These are phyloP conservation scores for Wolfiporia cocos DNA, from an alignment of 1,284 basidiomycete species.

Conservation along the genomic window DNA sequence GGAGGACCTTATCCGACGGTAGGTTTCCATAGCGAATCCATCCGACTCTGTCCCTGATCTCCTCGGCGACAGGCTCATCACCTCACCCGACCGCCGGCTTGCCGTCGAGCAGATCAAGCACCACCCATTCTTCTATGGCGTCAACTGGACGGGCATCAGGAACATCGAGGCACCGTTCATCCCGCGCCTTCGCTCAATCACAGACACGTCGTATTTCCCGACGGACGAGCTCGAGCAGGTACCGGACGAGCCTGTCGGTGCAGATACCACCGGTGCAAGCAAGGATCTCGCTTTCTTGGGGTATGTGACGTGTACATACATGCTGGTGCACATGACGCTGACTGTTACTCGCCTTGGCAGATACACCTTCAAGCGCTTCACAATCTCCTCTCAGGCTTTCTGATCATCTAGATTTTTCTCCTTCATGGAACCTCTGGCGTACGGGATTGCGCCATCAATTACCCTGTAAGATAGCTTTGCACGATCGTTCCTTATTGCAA, in stretches of 20 bases:
- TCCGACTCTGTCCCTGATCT: slow-evolving; percentile 1
- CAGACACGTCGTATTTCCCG: slow-evolving; percentile 96
- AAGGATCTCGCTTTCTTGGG: slow-evolving; percentile 93
- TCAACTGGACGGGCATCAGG: slow-evolving; percentile 89
- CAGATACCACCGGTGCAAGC: slow-evolving; percentile 70
- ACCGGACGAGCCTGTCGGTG: slow-evolving; percentile 64
- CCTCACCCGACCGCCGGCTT: slow-evolving; percentile 75
- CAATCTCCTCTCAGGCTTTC: slow-evolving; percentile 32
- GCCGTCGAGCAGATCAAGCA: slow-evolving; percentile 86
- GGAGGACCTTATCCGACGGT: slow-evolving; percentile 87
- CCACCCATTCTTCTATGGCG: slow-evolving; percentile 96
- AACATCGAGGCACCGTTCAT: slow-evolving; percentile 96
- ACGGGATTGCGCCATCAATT: background rate
- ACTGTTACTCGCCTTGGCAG: slow-evolving; percentile 29
- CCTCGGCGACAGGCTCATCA: slow-evolving; percentile 70
- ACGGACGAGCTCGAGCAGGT: slow-evolving; percentile 92
- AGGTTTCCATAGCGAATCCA: slow-evolving; percentile 14
- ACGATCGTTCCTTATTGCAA: slow-evolving; percentile 6
- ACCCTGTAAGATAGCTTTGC: slow-evolving; percentile 6
- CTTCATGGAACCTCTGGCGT: slow-evolving; percentile 1
- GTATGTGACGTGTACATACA: slow-evolving; percentile 43
- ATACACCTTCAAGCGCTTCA: slow-evolving; percentile 81
- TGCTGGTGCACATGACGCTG: background rate
- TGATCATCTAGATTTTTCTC: slow-evolving; percentile 11
- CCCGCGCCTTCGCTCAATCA: slow-evolving; percentile 87